Percentiles rank a stretch among this genome's conserved stretches.
Evolutionary conservation across 768 basidiomycete genomes (phyloP).

Genomic region (Lactarius akahatsu): DNA sequence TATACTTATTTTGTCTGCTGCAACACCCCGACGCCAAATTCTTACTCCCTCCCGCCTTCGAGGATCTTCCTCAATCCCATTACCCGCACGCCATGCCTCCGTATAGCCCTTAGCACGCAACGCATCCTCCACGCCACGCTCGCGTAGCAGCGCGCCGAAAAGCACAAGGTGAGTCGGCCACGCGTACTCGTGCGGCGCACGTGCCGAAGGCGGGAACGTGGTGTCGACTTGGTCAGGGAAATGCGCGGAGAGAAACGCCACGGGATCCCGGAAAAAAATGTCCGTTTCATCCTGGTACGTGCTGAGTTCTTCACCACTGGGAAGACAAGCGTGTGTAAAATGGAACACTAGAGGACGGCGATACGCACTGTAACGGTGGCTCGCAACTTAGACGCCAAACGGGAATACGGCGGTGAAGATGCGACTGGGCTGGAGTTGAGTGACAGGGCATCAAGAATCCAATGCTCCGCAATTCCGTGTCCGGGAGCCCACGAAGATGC

Average conservation of each 20-base stretch:
- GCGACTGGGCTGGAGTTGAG: constrained; percentile 89
- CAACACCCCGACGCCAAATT: constrained; percentile 50
- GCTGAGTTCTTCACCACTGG: constrained; percentile 50
- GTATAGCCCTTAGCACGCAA: constrained; percentile 58
- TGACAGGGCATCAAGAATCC: constrained; percentile 96
- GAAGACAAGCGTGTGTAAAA: background rate
- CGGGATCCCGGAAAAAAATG: constrained; percentile 74
- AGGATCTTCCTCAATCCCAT: constrained; percentile 75
- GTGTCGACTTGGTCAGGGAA: constrained; percentile 67
- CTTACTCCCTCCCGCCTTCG: constrained; percentile 64
- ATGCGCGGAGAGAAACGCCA: constrained; percentile 57
- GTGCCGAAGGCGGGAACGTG: constrained; percentile 58
- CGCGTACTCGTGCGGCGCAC: constrained; percentile 56
- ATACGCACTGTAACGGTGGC: constrained; percentile 74
- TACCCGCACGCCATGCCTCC: constrained; percentile 62
- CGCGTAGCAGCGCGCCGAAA: constrained; percentile 73
- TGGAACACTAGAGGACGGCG: constrained; percentile 18
- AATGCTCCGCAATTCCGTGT: constrained; percentile 50
- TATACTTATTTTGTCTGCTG: background rate
- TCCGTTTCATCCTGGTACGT: constrained; percentile 79
- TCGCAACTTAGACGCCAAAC: constrained; percentile 92
- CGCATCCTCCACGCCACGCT: constrained; percentile 47
- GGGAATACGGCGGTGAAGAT: constrained; percentile 71
- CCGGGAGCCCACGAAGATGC: constrained; percentile 58
- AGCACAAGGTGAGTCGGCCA: constrained; percentile 84